Base-by-base conservation (phyloP, 805 yeast genomes). In the Candida montana region DNA sequence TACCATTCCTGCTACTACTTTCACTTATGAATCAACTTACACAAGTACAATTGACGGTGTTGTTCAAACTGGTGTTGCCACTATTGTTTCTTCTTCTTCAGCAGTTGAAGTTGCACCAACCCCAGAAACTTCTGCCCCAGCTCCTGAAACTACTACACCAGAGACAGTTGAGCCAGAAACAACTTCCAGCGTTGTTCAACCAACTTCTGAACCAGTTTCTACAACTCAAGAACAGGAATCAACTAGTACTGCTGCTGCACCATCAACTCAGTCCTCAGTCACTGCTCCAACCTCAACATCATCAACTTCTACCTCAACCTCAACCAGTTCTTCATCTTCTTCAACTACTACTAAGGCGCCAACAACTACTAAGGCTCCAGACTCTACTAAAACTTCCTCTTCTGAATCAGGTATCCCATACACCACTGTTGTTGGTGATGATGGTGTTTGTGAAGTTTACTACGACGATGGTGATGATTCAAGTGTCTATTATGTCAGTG, bases 381-480 rank as follows among this genome's bases (percentile, higher is more conserved):
- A n/a, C n/a, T n/a, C n/a, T 20, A n/a, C n/a, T 11, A 13, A 17
- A 3, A 11, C 47, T 10, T 35, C 44, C 6, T 13, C 40, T n/a
- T 33, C 45, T 31, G 33, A 35, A 11, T 33, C 41, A 31, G 52
- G 38, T 42, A 35, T 39, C 11, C 42, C 49, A 26, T 55, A 51
- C 45, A 45, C 58, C 9, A 55, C 59, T 4, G 34, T 48, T 9
- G 24, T 40, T 10, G 26, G 41, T 5, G 51, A 47, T 36, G 45
- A 41, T 31, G 60, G 60, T 43, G 53, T 54, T 16, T 57, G 61
- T 47, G 54, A 53, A 16, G 44, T 57, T 13, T 55, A 55, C 47
- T 51, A 50, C 39, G 54, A 54, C 24, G 55, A 54, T 41, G 49
- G 45, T 24, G 50, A 39, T 17, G 40, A 36, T 9, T 12, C 18